phyloP scores from a whole-genome alignment of 1,139 yeast species.

The Kodamaea arcana region DNA sequence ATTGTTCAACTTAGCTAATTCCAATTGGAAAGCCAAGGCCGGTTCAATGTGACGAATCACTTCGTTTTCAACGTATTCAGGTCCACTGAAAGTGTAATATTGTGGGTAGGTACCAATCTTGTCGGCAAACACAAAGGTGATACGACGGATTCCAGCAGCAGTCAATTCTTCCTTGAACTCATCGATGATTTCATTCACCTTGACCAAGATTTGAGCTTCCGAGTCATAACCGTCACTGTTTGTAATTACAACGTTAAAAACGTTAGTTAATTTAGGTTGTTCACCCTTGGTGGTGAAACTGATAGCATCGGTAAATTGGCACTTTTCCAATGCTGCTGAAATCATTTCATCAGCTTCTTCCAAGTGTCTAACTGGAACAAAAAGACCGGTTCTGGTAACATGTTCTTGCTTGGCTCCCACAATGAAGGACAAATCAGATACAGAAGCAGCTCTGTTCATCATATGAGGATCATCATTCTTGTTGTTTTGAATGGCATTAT shows the following conservation, averaged over 20 bases:
- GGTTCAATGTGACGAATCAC: slow-evolving; percentile 98
- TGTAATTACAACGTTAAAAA: slow-evolving; percentile 74
- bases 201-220: slow-evolving; percentile 64
- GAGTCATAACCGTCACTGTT: slow-evolving; percentile 69
- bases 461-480: slow-evolving; percentile 31
- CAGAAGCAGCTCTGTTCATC: slow-evolving; percentile 85
- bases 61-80: slow-evolving; percentile 75
- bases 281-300: slow-evolving; percentile 36
- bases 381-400: slow-evolving; percentile 75
- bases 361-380: slow-evolving; percentile 76
- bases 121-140: slow-evolving; percentile 85
- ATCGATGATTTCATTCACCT: slow-evolving; percentile 61
- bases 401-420: slow-evolving; percentile 58
- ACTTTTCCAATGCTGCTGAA: slow-evolving; percentile 66
- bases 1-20: slow-evolving; percentile 88
- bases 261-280: slow-evolving; percentile 53
- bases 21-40: slow-evolving; percentile 95
- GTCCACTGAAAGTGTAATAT: slow-evolving; percentile 93
- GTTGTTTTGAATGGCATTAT: slow-evolving; percentile 58
- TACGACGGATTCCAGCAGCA: slow-evolving; percentile 77
- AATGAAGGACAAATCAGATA: slow-evolving; percentile 84
- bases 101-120: slow-evolving; percentile 85
- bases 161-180: slow-evolving; percentile 68
- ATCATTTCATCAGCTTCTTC: slow-evolving; percentile 88
- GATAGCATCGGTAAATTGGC: slow-evolving; percentile 48